These are phyloP conservation scores for Dryadomyces quercus-mongolicae DNA, from an alignment of 2,329 filamentous ascomycete species.

Conservation along the genomic window DNA sequence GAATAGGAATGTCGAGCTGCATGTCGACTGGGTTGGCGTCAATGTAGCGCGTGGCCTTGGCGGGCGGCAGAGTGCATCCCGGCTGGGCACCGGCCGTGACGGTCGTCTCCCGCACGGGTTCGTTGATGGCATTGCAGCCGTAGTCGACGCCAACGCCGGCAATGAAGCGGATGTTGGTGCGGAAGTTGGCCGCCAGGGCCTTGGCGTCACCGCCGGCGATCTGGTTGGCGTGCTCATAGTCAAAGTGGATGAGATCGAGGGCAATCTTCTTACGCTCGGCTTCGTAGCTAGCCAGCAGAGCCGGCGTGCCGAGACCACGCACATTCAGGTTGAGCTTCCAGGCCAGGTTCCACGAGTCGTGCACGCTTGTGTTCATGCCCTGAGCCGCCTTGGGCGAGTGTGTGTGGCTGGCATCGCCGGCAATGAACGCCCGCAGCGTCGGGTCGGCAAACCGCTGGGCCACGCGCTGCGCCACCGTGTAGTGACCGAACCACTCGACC, in stretches of 20 bases:
- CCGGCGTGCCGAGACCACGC: slow-evolving; percentile 39
- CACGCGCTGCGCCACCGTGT: slow-evolving; percentile 57
- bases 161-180: slow-evolving; percentile 54
- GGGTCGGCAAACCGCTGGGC: slow-evolving; percentile 56
- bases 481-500: slow-evolving; percentile 60
- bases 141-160: slow-evolving; percentile 53
- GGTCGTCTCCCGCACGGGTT: slow-evolving; percentile 27
- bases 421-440: slow-evolving; percentile 44
- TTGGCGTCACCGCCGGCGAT: slow-evolving; percentile 43
- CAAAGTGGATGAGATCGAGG: slow-evolving; percentile 46
- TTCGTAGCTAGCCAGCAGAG: slow-evolving; percentile 48
- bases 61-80: slow-evolving; percentile 48
- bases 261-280: slow-evolving; percentile 49
- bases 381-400: slow-evolving; percentile 55
- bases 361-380: slow-evolving; percentile 46
- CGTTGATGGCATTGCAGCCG: slow-evolving; percentile 35
- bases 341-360: slow-evolving; percentile 50
- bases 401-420: slow-evolving; percentile 53
- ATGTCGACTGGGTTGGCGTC: slow-evolving; percentile 69
- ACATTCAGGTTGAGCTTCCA: slow-evolving; percentile 46
- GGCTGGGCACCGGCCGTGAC: slow-evolving; percentile 29
- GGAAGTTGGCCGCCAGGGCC: slow-evolving; percentile 50
- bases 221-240: slow-evolving; percentile 28
- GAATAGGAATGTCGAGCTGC: slow-evolving; percentile 63
- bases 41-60: slow-evolving; percentile 59